Conservation (phyloP, 208 protist species). For the Acanthamoeba healyi region DNA sequence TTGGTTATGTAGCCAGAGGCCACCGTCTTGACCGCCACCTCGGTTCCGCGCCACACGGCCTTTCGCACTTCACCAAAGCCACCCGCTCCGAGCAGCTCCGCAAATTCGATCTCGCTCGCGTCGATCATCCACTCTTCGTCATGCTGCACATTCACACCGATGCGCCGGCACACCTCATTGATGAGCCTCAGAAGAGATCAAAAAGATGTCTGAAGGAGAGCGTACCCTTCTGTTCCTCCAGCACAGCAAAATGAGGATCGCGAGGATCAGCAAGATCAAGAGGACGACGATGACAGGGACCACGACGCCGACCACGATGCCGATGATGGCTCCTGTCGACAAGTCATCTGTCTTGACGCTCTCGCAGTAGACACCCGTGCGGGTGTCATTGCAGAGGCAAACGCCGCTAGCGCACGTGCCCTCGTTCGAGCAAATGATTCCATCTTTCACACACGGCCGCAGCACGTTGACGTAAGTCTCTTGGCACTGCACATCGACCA, state of each 20-base stretch:
- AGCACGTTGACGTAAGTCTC: not conserved
- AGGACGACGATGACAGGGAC: too few relatives aligned
- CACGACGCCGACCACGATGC: too few relatives aligned
- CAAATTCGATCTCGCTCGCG: not conserved
- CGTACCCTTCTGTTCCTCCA: too few relatives aligned
- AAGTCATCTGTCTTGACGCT: not conserved
- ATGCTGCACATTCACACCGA: too few relatives aligned
- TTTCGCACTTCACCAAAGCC: not conserved
- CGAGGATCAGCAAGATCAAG: too few relatives aligned
- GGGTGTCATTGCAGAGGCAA: not conserved
- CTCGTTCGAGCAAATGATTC: not conserved
- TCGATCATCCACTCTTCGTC: slow-evolving; percentile 18
- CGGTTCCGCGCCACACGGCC: not conserved
- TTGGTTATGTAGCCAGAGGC: not conserved
- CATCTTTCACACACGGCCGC: not conserved
- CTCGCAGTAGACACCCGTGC: slow-evolving; percentile 1
- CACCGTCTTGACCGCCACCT: not conserved
- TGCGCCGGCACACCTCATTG: too few relatives aligned
- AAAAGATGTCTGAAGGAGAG: too few relatives aligned
- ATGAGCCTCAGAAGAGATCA: too few relatives aligned
- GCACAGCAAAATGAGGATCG: too few relatives aligned
- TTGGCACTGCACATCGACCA: not conserved
- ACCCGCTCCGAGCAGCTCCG: not conserved
- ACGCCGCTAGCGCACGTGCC: not conserved
- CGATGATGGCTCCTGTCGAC: not conserved